Conservation (phyloP, 1,284 basidiomycete genomes). For the Hemileia vastatrix region DNA sequence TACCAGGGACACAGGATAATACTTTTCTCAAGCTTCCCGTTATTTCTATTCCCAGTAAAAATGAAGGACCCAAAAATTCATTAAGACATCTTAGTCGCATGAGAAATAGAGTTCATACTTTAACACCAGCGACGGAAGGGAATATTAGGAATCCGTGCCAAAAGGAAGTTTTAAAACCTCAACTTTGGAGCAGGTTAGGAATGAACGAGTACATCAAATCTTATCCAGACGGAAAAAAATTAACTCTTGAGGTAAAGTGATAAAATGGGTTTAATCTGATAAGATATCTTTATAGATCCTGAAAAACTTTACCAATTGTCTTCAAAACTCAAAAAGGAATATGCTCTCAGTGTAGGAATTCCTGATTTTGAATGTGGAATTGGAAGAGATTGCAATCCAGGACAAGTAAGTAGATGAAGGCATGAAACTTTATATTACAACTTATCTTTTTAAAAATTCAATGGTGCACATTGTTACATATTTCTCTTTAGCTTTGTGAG, state of each 20-base stretch:
- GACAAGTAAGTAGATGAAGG: conserved; percentile 12
- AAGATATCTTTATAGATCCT: not conserved
- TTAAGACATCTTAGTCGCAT: too few relatives aligned
- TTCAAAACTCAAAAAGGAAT: conserved; percentile 5
- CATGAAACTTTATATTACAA: not conserved
- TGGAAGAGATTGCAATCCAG: conserved; percentile 14
- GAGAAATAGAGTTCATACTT: too few relatives aligned
- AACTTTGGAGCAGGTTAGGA: conserved; percentile 13
- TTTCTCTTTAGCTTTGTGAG: conserved; percentile 5
- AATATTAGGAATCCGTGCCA: conserved; percentile 4
- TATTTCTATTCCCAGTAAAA: too few relatives aligned
- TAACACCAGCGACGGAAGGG: too few relatives aligned
- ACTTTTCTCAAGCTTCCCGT: too few relatives aligned
- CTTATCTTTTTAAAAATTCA: not conserved
- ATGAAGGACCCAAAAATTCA: too few relatives aligned
- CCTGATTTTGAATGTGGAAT: conserved; percentile 22
- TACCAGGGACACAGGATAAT: too few relatives aligned
- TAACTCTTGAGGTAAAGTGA: conserved; percentile 12
- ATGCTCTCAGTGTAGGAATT: conserved; percentile 11
- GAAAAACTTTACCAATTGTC: not conserved
- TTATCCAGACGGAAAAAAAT: conserved; percentile 12
- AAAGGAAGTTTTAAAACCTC: conserved; percentile 1
- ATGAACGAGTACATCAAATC: conserved; percentile 17
- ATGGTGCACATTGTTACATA: not conserved
- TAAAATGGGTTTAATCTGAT: not conserved